A percentile compares a stretch with the other conserved stretches of the same genome.
These are phyloP conservation scores for Hygrocybe coccinea DNA, from an alignment of 768 basidiomycete species.

Conservation along the genomic window DNA sequence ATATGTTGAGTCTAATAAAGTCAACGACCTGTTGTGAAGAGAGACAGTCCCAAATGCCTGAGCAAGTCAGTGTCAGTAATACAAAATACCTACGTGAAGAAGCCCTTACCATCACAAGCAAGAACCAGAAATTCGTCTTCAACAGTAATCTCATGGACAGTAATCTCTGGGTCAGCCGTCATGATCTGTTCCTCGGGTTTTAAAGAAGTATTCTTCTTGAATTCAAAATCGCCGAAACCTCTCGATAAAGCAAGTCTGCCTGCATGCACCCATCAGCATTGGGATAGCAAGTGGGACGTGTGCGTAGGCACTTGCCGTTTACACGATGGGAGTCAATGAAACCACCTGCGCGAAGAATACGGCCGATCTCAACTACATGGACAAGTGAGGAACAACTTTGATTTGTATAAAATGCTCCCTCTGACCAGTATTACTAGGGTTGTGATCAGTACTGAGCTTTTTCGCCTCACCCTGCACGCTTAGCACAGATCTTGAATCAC, in stretches of 20 bases:
- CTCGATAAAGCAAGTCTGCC: slow-evolving; percentile 94
- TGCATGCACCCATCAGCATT: slow-evolving; percentile 27
- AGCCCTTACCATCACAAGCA: slow-evolving; percentile 84
- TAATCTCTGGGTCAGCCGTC: slow-evolving; percentile 90
- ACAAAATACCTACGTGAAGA: slow-evolving; percentile 1
- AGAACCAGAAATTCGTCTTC: slow-evolving; percentile 97
- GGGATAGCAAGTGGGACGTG: neutral
- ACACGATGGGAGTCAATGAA: slow-evolving; percentile 96
- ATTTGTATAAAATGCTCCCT: no score
- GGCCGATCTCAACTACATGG: slow-evolving; percentile 66
- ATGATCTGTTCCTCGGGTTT: slow-evolving; percentile 91
- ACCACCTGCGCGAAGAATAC: slow-evolving; percentile 88
- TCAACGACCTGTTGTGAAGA: slow-evolving; percentile 90
- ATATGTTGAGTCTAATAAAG: slow-evolving; percentile 75
- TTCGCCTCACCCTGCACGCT: slow-evolving; percentile 81
- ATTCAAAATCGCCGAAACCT: slow-evolving; percentile 96
- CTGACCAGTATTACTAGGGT: slow-evolving; percentile 82
- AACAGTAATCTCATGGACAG: slow-evolving; percentile 67
- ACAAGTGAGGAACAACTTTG: slow-evolving; percentile 4
- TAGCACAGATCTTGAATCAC: slow-evolving; percentile 90
- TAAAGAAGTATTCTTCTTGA: slow-evolving; percentile 87
- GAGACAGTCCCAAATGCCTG: slow-evolving; percentile 98
- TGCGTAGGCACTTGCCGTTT: slow-evolving; percentile 57
- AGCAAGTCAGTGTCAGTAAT: slow-evolving; percentile 1
- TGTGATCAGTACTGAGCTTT: slow-evolving; percentile 92